Conservation (phyloP, 805 yeast genomes). For the Komagataella populi region DNA sequence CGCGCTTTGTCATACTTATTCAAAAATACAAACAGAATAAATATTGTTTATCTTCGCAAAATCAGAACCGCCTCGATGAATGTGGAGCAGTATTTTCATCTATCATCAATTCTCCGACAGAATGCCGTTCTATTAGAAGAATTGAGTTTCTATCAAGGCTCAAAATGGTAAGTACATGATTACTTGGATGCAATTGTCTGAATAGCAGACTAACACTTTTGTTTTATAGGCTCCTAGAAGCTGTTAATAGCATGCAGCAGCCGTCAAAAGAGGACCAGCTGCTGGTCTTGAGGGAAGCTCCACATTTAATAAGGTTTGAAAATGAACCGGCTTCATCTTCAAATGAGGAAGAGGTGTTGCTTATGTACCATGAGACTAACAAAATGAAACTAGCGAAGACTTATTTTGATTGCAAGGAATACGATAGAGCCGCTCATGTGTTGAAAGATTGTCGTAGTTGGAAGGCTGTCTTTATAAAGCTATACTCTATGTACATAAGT, state of each 20-base stretch:
- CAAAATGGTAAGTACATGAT: constrained; percentile 50
- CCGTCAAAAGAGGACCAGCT: constrained; percentile 3
- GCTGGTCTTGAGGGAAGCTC: background rate
- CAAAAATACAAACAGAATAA: background rate
- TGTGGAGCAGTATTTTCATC: constrained; percentile 12
- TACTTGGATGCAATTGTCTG: background rate
- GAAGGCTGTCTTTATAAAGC: constrained; percentile 42
- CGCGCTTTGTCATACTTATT: background rate
- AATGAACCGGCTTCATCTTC: background rate
- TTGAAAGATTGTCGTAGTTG: constrained; percentile 38
- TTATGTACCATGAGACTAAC: constrained; percentile 23
- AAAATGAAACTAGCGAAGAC: constrained; percentile 49
- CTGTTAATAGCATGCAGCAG: constrained; percentile 5
- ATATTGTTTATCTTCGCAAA: too few relatives aligned
- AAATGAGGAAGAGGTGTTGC: constrained; percentile 10
- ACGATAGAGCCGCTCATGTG: constrained; percentile 56
- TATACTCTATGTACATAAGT: constrained; percentile 59
- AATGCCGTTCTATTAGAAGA: constrained; percentile 34
- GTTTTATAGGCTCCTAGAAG: background rate
- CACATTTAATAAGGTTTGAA: background rate
- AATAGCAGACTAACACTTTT: constrained; percentile 1
- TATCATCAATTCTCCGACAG: constrained; percentile 17
- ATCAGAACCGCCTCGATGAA: constrained; percentile 10
- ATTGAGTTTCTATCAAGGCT: constrained; percentile 50
- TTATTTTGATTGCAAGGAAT: constrained; percentile 75